Evolutionary conservation across 352 stramenopile genomes (phyloP).

Genomic region (Pythium biforme): DNA sequence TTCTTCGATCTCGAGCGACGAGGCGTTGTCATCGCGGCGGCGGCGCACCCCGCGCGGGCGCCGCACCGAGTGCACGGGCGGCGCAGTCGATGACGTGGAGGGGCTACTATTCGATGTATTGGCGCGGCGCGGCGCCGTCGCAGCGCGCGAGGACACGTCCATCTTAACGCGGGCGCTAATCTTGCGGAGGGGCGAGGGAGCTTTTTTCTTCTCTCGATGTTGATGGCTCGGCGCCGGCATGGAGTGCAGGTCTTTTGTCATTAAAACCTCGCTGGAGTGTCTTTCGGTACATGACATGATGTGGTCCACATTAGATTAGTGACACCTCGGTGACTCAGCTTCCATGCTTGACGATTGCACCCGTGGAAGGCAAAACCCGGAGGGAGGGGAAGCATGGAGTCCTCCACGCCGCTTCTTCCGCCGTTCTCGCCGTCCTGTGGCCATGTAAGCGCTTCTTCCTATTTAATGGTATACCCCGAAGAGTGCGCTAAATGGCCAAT

Average conservation of each 20-base stretch:
- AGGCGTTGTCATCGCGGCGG: constrained; percentile 37
- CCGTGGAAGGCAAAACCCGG: no score
- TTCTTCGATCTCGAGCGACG: constrained; percentile 55
- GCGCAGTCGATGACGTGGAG: no score
- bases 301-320: no score
- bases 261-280: no score
- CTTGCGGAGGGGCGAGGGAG: no score
- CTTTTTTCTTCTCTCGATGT: no score
- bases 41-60: constrained; percentile 43
- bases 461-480: not conserved
- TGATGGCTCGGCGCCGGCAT: no score
- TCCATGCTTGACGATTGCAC: no score
- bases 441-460: constrained; percentile 17
- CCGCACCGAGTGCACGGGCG: constrained; percentile 6
- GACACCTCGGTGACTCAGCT: no score
- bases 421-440: constrained; percentile 14
- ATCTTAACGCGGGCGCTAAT: no score
- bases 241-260: no score
- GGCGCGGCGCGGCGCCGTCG: not conserved
- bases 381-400: constrained; percentile 10
- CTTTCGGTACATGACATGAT: no score
- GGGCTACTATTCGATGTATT: not conserved
- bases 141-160: not conserved
- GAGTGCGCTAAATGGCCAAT: not conserved
- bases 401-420: not conserved